Conservation (phyloP, 140 eudicot species). For the Cichorium intybus region DNA sequence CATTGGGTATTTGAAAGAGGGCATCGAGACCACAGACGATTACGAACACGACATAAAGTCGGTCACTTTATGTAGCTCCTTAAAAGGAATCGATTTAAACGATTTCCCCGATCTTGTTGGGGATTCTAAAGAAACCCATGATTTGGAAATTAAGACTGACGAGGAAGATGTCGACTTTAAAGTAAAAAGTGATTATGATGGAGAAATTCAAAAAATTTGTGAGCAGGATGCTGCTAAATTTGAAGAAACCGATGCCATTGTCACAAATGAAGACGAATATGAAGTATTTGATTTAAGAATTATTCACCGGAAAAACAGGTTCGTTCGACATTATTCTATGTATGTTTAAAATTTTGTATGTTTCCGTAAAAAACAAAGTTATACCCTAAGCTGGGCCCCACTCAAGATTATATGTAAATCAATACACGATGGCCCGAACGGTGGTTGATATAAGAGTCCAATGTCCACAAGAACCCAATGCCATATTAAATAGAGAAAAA, state of each 20-base stretch:
- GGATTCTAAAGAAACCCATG: constrained; percentile 31
- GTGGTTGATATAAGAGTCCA: too few species aligned
- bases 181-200: constrained; percentile 18
- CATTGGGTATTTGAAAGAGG: constrained; percentile 21
- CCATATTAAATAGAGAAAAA: too few species aligned
- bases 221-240: constrained; percentile 22
- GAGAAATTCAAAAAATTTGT: background rate
- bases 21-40: constrained; percentile 21
- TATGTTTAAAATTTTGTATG: too few species aligned
- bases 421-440: too few species aligned
- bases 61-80: constrained; percentile 21
- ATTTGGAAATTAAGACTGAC: background rate
- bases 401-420: too few species aligned
- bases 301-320: constrained; percentile 94
- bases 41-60: background rate
- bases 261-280: constrained; percentile 49
- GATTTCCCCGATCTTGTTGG: constrained; percentile 22
- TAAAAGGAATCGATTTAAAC: constrained; percentile 24
- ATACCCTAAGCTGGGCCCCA: too few species aligned
- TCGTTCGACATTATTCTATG: background rate
- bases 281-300: constrained; percentile 77
- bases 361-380: background rate
- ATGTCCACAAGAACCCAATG: too few species aligned
- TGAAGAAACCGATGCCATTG: constrained; percentile 22
- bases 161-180: constrained; percentile 31